These are phyloP conservation scores for Daldinia vernicosa DNA, from an alignment of 495 filamentous ascomycete species.

Conservation along the genomic window DNA sequence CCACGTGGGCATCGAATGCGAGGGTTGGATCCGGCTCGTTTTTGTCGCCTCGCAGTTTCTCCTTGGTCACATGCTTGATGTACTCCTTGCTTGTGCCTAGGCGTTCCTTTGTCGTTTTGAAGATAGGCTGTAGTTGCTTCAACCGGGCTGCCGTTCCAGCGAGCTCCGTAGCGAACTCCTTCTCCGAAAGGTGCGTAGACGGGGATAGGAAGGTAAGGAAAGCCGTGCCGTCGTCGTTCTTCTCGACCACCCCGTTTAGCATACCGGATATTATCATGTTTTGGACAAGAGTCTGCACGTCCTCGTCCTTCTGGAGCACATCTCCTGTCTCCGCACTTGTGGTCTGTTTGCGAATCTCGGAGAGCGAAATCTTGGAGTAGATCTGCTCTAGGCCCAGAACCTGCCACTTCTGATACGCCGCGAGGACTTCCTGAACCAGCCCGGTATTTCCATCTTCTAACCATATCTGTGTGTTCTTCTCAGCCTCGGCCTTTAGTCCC, in stretches of 20 bases:
- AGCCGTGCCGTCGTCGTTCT: slow-evolving; percentile 50
- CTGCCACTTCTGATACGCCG: slow-evolving; percentile 60
- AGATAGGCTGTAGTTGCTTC: slow-evolving; percentile 51
- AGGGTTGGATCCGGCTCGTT: slow-evolving; percentile 46
- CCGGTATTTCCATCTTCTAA: slow-evolving; percentile 60
- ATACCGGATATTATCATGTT: slow-evolving; percentile 67
- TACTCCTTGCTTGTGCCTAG: slow-evolving; percentile 69
- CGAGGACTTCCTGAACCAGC: slow-evolving; percentile 58
- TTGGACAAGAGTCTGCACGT: slow-evolving; percentile 56
- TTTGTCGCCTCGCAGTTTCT: slow-evolving; percentile 53
- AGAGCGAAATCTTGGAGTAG: slow-evolving; percentile 62
- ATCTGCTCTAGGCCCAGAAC: slow-evolving; percentile 55
- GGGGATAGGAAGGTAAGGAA: slow-evolving; percentile 52
- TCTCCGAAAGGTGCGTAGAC: slow-evolving; percentile 54
- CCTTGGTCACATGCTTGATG: slow-evolving; percentile 57
- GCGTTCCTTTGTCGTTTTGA: slow-evolving; percentile 61
- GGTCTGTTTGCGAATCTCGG: slow-evolving; percentile 59
- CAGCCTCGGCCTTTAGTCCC: slow-evolving; percentile 66
- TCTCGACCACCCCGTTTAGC: slow-evolving; percentile 63
- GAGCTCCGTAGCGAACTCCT: slow-evolving; percentile 56
- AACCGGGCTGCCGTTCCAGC: slow-evolving; percentile 54
- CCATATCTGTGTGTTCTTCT: slow-evolving; percentile 62
- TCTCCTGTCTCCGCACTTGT: slow-evolving; percentile 58
- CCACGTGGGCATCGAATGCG: slow-evolving; percentile 53
- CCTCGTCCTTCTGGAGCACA: slow-evolving; percentile 60